Conservation (phyloP, 345 rosid species). For the Eucalyptus shirleyi region DNA sequence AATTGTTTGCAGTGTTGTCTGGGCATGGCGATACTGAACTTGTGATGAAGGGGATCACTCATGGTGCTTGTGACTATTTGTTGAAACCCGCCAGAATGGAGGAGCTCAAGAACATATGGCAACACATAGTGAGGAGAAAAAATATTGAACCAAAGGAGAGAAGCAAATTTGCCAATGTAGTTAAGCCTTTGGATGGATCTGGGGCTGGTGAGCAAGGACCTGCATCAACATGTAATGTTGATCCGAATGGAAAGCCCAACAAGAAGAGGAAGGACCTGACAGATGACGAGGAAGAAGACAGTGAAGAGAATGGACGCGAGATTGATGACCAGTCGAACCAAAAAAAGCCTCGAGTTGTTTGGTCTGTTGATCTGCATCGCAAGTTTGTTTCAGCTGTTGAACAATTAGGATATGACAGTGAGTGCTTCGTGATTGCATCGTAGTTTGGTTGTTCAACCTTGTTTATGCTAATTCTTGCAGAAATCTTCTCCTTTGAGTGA, state of each 20-base stretch:
- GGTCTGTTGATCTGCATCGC: conserved; percentile 72
- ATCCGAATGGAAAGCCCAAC: conserved; percentile 40
- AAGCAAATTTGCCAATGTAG: conserved; percentile 10
- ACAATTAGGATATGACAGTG: conserved; percentile 78
- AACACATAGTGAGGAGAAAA: conserved; percentile 74
- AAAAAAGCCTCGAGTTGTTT: conserved; percentile 80
- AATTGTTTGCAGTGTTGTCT: conserved; percentile 59
- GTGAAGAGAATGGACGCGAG: conserved; percentile 31
- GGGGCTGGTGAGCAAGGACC: conserved; percentile 10
- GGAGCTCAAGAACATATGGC: conserved; percentile 94
- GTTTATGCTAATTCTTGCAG: background rate
- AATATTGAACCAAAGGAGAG: conserved; percentile 26
- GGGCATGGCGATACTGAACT: conserved; percentile 69
- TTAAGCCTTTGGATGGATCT: conserved; percentile 13
- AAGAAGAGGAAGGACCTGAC: conserved; percentile 68
- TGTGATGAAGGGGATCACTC: conserved; percentile 84
- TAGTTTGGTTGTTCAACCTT: background rate
- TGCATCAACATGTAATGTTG: conserved; percentile 18
- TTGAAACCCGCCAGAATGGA: conserved; percentile 86
- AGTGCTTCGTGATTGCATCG: background rate
- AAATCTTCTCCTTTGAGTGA: background rate
- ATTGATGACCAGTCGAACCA: conserved; percentile 50
- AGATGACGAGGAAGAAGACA: conserved; percentile 64
- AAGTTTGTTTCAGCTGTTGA: conserved; percentile 71
- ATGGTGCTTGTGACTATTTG: conserved; percentile 94